A percentile compares a stretch with the other conserved stretches of the same genome.
phyloP scores from a whole-genome alignment of 2,329 filamentous ascomycete species.

The Aspergillus texensis region DNA sequence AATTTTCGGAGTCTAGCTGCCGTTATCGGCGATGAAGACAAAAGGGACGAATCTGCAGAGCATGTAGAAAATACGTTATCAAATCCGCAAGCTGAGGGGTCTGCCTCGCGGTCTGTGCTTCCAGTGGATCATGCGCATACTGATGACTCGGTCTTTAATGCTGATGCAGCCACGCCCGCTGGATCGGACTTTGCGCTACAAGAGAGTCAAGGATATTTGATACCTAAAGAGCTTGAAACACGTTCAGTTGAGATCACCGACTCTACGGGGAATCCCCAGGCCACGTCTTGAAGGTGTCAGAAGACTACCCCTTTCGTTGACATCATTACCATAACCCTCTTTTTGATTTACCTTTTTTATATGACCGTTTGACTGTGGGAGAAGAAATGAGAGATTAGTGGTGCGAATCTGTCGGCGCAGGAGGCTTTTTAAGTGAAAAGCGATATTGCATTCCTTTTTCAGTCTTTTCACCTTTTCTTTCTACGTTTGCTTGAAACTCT shows the following conservation, averaged over 20 bases:
- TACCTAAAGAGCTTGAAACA: constrained; percentile 40
- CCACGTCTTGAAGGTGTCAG: constrained; percentile 27
- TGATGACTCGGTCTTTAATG: constrained; percentile 9
- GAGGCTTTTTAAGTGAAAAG: constrained; percentile 1
- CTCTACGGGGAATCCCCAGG: constrained; percentile 27
- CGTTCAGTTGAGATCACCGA: constrained; percentile 39
- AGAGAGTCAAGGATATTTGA: constrained; percentile 21
- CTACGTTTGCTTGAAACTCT: not conserved
- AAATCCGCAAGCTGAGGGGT: constrained; percentile 25
- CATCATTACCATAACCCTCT: constrained; percentile 3
- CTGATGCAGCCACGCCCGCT: constrained; percentile 12
- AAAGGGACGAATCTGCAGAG: constrained; percentile 40
- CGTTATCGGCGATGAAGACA: constrained; percentile 72
- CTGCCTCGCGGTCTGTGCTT: constrained; percentile 21
- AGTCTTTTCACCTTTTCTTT: constrained; percentile 7
- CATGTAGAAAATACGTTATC: constrained; percentile 40
- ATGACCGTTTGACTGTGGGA: not conserved
- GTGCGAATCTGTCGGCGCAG: constrained; percentile 1
- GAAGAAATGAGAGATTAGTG: not conserved
- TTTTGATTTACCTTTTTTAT: not conserved
- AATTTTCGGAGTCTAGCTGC: constrained; percentile 88
- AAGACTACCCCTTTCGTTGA: not conserved
- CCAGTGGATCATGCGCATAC: constrained; percentile 17
- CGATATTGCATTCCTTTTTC: constrained; percentile 9
- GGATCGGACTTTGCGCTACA: constrained; percentile 18